Evolutionary conservation across 2,329 filamentous ascomycete genomes (phyloP).

Genomic region (Fusarium compactum): DNA sequence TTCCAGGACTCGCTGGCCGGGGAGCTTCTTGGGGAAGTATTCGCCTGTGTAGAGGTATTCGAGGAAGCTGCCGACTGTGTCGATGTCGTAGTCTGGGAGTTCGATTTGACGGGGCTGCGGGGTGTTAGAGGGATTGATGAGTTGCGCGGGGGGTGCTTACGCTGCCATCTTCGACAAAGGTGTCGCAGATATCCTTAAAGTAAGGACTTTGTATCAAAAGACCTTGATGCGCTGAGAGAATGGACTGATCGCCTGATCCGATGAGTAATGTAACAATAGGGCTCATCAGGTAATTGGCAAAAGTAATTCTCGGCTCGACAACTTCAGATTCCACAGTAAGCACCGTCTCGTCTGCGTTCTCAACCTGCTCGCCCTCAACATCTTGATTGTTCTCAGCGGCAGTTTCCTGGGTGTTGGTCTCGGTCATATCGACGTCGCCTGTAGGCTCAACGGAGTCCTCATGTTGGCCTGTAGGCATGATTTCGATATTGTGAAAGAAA

Average conservation of each 20-base stretch:
- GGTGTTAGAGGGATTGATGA: neutral
- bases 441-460: constrained; percentile 46
- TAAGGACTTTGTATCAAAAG: constrained; percentile 80
- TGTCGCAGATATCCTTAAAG: constrained; percentile 72
- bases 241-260: constrained; percentile 70
- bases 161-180: constrained; percentile 70
- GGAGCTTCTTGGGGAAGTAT: constrained; percentile 78
- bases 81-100: constrained; percentile 60
- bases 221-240: constrained; percentile 83
- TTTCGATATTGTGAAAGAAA: constrained; percentile 23
- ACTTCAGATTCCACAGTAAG: constrained; percentile 55
- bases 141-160: constrained; percentile 58
- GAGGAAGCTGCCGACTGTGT: constrained; percentile 56
- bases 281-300: constrained; percentile 73
- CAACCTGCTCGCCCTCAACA: constrained; percentile 51
- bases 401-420: constrained; percentile 34
- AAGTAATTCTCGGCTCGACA: constrained; percentile 56
- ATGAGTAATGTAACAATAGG: constrained; percentile 77
- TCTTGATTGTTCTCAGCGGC: constrained; percentile 50
- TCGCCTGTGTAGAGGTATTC: constrained; percentile 58
- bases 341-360: constrained; percentile 50
- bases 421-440: constrained; percentile 57
- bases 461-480: constrained; percentile 48
- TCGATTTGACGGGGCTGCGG: constrained; percentile 73
- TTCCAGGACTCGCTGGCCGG: constrained; percentile 76